phyloP scores from a whole-genome alignment of 2,329 filamentous ascomycete genomes.

The Diaporthe sp. region DNA sequence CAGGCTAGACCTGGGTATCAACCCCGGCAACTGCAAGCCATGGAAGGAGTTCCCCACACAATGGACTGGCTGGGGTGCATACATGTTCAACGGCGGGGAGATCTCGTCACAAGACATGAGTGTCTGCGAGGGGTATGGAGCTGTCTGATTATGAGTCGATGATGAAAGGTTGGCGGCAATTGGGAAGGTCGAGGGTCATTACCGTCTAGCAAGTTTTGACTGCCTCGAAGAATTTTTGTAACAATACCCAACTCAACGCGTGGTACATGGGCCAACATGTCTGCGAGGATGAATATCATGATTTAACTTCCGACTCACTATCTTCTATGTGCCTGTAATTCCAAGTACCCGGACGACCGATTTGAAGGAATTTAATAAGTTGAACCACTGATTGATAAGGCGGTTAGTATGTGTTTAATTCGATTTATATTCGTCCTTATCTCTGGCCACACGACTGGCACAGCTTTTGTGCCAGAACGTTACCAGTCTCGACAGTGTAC shows the following conservation, averaged over 20 bases:
- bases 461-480: too few relatives aligned
- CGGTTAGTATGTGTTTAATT: too few relatives aligned
- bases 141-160: not conserved
- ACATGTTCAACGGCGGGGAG: conserved; percentile 10
- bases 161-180: not conserved
- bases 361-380: too few relatives aligned
- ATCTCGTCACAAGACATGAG: not conserved
- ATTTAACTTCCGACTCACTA: too few relatives aligned
- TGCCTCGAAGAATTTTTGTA: not conserved
- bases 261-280: not conserved
- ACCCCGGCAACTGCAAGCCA: conserved; percentile 5
- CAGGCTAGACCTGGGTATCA: not conserved
- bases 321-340: too few relatives aligned
- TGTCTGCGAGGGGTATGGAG: not conserved
- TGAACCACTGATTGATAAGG: too few relatives aligned
- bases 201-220: too few relatives aligned
- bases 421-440: too few relatives aligned
- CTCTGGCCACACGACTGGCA: too few relatives aligned
- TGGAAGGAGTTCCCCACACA: conserved; percentile 14
- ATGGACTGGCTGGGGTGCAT: conserved; percentile 13
- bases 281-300: too few relatives aligned
- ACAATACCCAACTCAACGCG: not conserved
- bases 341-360: too few relatives aligned
- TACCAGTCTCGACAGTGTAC: too few relatives aligned
- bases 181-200: not conserved